Base-by-base conservation (phyloP, 768 basidiomycete species). In the Crucibulum laeve region DNA sequence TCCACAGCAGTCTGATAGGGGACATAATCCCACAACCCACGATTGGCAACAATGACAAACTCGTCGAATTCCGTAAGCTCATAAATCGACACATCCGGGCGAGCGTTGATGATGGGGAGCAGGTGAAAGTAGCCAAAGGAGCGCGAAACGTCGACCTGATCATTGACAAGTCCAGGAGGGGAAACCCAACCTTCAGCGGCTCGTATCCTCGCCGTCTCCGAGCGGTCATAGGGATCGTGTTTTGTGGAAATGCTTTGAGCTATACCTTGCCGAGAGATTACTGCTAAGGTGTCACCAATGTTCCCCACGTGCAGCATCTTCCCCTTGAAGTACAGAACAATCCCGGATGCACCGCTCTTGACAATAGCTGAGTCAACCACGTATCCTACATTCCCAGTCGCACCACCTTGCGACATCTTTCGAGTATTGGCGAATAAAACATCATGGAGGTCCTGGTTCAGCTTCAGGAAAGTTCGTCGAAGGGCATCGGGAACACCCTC, bases 1-100 rank as follows among this genome's bases (percentile, higher is more conserved):
- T 98, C 95, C 43, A 98, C 92, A 1, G 96, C 95, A 0, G 90
- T 95, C 61, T 97, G 92, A 58, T 89, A 91, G 3, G 89, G 85
- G 50, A 98, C 87, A 51, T 81, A 89, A 52, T 94, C 87, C 96
- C 96, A 99, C 19, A 98, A 61, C 0, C 91, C 91, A 4, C 82
- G 77, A 59, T 98, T 97, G 22, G 85, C 96, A 47, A 99, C 77
- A 66, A 99, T 95, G 55, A 98, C 79, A 56, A 98, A 96, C 63
- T 99, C 95, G 63, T 99, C 96, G 43, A 82, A 75, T 48, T 90
- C 84, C 2, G 81, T 75, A 14, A 99, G 66, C 37, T 82, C 74
- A 49, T 84, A 80, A 3, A 68, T 70, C 51, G 69, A 70, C 48
- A 95, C 77, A 59, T 91, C 79, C 0, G 96, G 95, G 4, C 86